These are phyloP conservation scores for Tolypocladium pustulatum DNA, from an alignment of 2,329 filamentous ascomycete species.

Conservation along the genomic window DNA sequence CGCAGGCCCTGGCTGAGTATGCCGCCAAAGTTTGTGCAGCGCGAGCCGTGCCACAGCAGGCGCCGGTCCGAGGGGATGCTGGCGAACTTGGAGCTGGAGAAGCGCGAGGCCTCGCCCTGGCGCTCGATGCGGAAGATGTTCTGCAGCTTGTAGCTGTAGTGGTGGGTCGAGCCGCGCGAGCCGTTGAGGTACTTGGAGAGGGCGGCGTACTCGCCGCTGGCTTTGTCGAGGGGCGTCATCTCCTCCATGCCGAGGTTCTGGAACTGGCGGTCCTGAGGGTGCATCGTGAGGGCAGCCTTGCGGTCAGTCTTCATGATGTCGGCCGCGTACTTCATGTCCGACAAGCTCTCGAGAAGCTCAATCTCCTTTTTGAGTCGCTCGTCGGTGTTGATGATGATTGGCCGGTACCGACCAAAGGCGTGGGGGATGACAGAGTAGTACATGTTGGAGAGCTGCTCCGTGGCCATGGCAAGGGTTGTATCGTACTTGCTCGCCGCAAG, in stretches of 20 bases:
- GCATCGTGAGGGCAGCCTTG: conserved; percentile 38
- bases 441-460: conserved; percentile 59
- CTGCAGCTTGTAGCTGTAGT: conserved; percentile 47
- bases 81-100: conserved; percentile 44
- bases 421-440: conserved; percentile 82
- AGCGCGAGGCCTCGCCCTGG: conserved; percentile 59
- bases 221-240: conserved; percentile 57
- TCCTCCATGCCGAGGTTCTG: conserved; percentile 61
- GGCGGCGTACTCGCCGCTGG: conserved; percentile 51
- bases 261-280: conserved; percentile 65
- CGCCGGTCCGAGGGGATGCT: conserved; percentile 54
- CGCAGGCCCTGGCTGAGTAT: conserved; percentile 80
- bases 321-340: conserved; percentile 75
- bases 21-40: conserved; percentile 74
- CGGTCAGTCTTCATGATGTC: conserved; percentile 62
- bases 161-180: conserved; percentile 59
- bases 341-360: conserved; percentile 68
- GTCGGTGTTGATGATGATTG: conserved; percentile 53
- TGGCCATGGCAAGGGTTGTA: conserved; percentile 26
- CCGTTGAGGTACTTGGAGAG: conserved; percentile 57
- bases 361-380: conserved; percentile 61
- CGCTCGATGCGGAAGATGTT: conserved; percentile 80
- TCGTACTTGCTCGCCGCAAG: conserved; percentile 34
- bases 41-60: conserved; percentile 80
- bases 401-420: conserved; percentile 62